A percentile compares a stretch with the other conserved stretches of the same genome.
These are phyloP conservation scores for Ocimum tenuiflorum DNA, from an alignment of 257 asterid genomes.

Conservation along the genomic window DNA sequence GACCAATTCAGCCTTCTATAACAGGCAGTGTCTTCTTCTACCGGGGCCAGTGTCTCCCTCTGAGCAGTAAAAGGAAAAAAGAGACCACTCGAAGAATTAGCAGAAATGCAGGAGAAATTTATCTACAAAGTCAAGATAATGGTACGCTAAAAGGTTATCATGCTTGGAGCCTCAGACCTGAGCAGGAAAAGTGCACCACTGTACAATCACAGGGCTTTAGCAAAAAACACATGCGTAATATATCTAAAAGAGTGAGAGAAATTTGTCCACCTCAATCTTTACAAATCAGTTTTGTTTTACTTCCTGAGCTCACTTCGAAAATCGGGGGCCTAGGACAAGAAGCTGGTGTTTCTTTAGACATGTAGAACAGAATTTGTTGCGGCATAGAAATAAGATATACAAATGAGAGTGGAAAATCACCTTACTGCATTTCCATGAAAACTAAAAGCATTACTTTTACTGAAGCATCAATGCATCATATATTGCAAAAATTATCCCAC, in stretches of 20 bases:
- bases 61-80: background rate
- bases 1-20: background rate
- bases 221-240: background rate
- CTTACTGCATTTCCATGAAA: background rate
- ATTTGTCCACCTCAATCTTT: background rate
- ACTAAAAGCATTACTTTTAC: background rate
- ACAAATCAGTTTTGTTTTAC: background rate
- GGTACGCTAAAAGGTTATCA: background rate
- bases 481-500: background rate
- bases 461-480: background rate
- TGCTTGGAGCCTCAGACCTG: background rate
- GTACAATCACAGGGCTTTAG: background rate
- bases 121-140: background rate
- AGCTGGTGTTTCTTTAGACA: background rate
- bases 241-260: background rate
- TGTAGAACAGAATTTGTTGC: background rate
- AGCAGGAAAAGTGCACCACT: background rate
- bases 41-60: background rate
- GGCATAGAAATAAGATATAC: background rate
- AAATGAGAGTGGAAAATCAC: background rate
- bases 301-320: background rate
- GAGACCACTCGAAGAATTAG: background rate
- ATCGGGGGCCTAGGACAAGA: background rate
- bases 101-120: background rate
- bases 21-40: background rate